Evolutionary conservation across 2,329 filamentous ascomycete genomes (phyloP).

Genomic region (Anthostomella pinea): DNA sequence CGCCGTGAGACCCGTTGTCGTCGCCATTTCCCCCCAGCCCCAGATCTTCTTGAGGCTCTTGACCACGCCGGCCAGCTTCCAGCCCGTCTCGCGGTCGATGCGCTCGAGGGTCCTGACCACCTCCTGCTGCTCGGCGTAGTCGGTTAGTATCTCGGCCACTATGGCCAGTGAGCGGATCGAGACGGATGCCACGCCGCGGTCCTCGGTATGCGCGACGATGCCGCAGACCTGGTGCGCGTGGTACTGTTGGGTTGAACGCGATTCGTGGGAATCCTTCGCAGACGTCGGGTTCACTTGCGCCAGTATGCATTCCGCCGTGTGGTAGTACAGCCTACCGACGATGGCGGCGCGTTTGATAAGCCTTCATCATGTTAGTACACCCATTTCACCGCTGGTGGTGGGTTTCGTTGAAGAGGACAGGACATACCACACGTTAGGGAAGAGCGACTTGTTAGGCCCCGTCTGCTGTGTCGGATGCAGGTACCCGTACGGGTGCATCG

Average conservation of each 20-base stretch:
- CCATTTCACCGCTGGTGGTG: constrained; percentile 5
- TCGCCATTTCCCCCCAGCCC: constrained; percentile 61
- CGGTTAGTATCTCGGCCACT: constrained; percentile 68
- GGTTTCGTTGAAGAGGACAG: not conserved
- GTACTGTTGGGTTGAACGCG: constrained; percentile 65
- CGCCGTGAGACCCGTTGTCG: constrained; percentile 23
- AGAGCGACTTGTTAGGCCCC: constrained; percentile 57
- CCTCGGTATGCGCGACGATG: constrained; percentile 81
- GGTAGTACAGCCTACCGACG: constrained; percentile 82
- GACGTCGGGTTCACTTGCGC: constrained; percentile 74
- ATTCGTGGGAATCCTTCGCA: constrained; percentile 58
- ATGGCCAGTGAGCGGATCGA: constrained; percentile 77
- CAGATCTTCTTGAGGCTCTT: constrained; percentile 71
- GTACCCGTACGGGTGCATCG: constrained; percentile 84
- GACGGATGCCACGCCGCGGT: constrained; percentile 74
- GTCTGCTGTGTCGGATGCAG: constrained; percentile 63
- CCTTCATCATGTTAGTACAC: constrained; percentile 49
- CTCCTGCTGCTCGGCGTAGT: constrained; percentile 73
- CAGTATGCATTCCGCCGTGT: constrained; percentile 79
- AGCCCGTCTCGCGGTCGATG: constrained; percentile 74
- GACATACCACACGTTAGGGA: constrained; percentile 80
- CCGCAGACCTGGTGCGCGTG: constrained; percentile 87
- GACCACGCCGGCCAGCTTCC: constrained; percentile 71
- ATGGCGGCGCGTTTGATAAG: constrained; percentile 79
- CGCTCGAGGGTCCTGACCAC: constrained; percentile 72